Conservation (phyloP, 805 yeast genomes). For the Kurtzmaniella cleridarum region DNA sequence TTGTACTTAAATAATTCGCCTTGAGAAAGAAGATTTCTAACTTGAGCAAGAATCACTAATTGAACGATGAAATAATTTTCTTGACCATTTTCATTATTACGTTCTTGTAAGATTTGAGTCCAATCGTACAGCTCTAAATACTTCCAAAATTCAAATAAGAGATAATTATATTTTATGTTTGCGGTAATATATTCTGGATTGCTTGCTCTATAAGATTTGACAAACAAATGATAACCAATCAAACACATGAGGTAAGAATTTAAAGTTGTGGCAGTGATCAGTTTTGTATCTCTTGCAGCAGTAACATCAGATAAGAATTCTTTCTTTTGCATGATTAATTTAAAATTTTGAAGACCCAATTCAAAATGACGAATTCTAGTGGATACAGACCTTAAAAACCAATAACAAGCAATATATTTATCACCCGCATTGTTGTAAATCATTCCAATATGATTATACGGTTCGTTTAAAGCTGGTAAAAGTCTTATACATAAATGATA, state of each 20-base stretch:
- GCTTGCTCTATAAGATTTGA: constrained; percentile 20
- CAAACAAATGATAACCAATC: constrained; percentile 38
- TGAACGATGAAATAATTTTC: not conserved
- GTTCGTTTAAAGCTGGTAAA: constrained; percentile 66
- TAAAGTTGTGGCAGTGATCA: constrained; percentile 9
- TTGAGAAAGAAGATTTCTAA: not conserved
- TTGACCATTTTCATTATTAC: not conserved
- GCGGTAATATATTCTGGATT: constrained; percentile 14
- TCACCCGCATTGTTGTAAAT: constrained; percentile 37
- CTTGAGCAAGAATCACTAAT: not conserved
- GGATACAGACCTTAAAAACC: constrained; percentile 51
- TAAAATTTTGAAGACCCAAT: constrained; percentile 44
- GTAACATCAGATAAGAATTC: constrained; percentile 24
- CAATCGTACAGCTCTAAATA: not conserved
- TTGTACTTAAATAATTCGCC: not conserved
- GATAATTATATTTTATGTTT: constrained; percentile 16
- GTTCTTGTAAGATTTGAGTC: not conserved
- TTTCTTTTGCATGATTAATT: constrained; percentile 31
- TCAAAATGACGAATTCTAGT: constrained; percentile 45
- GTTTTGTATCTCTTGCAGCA: constrained; percentile 14
- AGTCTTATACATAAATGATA: constrained; percentile 51
- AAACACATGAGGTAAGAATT: constrained; percentile 28
- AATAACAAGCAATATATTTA: constrained; percentile 43
- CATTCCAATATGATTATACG: constrained; percentile 54
- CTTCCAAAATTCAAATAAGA: constrained; percentile 19